Conservation (phyloP, 2,329 filamentous ascomycete genomes). For the Colletotrichum spaethianum region DNA sequence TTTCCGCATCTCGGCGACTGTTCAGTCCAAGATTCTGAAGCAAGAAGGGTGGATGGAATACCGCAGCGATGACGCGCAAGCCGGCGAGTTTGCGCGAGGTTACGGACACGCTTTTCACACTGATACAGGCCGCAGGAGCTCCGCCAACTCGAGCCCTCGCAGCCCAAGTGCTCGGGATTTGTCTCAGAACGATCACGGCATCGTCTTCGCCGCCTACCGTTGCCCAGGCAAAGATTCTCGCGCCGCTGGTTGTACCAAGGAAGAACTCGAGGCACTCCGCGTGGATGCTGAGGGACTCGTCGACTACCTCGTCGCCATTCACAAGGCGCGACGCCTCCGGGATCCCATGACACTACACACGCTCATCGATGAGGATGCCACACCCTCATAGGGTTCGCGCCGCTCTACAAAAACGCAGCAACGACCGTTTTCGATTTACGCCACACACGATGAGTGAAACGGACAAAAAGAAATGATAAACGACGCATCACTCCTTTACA, state of each 20-base stretch:
- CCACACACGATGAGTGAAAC: slow-evolving; percentile 14
- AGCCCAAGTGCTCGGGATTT: slow-evolving; percentile 20
- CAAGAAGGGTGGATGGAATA: slow-evolving; percentile 68
- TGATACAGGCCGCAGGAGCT: slow-evolving; percentile 49
- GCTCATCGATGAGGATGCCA: slow-evolving; percentile 30
- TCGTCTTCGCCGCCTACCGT: slow-evolving; percentile 70
- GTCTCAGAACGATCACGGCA: slow-evolving; percentile 60
- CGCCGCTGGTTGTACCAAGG: slow-evolving; percentile 52
- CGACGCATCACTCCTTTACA: slow-evolving; percentile 23
- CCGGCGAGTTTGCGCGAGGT: slow-evolving; percentile 64
- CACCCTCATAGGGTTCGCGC: background rate
- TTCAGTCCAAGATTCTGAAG: slow-evolving; percentile 66
- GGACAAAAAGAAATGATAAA: slow-evolving; percentile 26
- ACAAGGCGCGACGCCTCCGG: slow-evolving; percentile 56
- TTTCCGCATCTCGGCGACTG: slow-evolving; percentile 64
- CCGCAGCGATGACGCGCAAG: slow-evolving; percentile 57
- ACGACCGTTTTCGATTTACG: slow-evolving; percentile 26
- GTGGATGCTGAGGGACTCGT: slow-evolving; percentile 67
- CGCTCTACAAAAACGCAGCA: slow-evolving; percentile 8
- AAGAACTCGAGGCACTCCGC: slow-evolving; percentile 62
- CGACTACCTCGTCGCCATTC: slow-evolving; percentile 66
- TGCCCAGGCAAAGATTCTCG: slow-evolving; percentile 58
- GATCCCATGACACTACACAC: slow-evolving; percentile 35
- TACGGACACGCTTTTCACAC: slow-evolving; percentile 69
- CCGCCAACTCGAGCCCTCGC: slow-evolving; percentile 23